Evolutionary conservation across 1,284 basidiomycete genomes (phyloP), one percentile per base, ranked within the genome.

Genomic region (Ganoderma leucocontextum): DNA sequence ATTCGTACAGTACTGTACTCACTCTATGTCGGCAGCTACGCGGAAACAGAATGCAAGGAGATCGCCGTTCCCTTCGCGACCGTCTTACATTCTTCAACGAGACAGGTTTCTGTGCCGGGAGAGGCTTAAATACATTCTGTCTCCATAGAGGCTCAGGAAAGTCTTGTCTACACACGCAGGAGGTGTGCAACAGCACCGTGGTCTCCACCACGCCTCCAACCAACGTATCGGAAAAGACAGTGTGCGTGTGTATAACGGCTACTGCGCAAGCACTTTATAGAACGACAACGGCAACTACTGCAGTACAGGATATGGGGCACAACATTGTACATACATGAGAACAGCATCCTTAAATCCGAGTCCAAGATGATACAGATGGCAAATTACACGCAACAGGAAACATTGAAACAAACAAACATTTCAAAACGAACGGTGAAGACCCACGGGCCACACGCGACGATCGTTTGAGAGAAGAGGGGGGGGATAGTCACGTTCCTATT

Each of bases 191-290:
- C 25, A 41, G 22, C 53, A 62, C 65, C 70, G 63, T 53, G 67
- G 64, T 59, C 67, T 60, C 65, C 55, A 61, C 66, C 69, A 62
- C 66, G 64, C 60, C 66, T 49, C 61, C 63, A 55, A 36, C 49
- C 59, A 66, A 68, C 70, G 60, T 66, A 71, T 67, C 68, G 38
- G 66, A 47, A 61, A 71, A 47, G 65, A 64, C 33, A 41, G 60
- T 60, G 63, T 64, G 52, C 53, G 25, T 42, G 29, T 60, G 64
- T 69, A 68, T 60, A 52, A 63, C 69, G 61, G 60, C 62, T 53
- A 49, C 62, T 58, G 29, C 29, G 29, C 29, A 29, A 29, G 29
- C 29, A 29, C 39, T 39, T 39, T 39, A 4, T 1, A 39, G 39
- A 39, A 39, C 39, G 39, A 39, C 39, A 4, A 39, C 1, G 9